phyloP scores from a whole-genome alignment of 176 grass and related monocot genomes.

The Oryza rufipogon region DNA sequence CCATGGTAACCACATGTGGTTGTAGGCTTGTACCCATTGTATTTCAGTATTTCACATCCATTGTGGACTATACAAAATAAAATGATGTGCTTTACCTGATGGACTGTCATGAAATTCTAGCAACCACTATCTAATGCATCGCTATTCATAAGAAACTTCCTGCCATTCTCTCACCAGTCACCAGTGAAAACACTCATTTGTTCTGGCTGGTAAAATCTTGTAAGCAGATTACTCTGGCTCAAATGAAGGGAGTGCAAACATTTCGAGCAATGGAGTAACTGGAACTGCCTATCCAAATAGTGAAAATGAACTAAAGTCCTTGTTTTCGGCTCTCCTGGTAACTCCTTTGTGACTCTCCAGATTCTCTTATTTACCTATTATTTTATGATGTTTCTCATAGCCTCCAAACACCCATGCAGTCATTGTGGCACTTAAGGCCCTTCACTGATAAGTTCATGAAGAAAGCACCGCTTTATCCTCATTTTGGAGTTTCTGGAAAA shows the following conservation, averaged over 20 bases:
- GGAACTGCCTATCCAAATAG: neutral
- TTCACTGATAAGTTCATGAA: constrained; percentile 21
- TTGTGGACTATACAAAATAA: neutral
- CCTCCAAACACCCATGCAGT: constrained; percentile 2
- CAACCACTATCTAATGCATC: neutral
- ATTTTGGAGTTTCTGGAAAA: constrained; percentile 12
- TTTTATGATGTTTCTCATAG: neutral
- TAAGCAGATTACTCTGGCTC: constrained; percentile 17
- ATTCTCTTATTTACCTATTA: neutral
- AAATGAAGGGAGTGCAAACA: constrained; percentile 7
- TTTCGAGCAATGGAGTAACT: neutral
- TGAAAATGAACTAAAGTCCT: constrained; percentile 2
- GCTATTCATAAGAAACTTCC: neutral
- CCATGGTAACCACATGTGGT: neutral
- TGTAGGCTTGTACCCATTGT: neutral
- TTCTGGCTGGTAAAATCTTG: neutral
- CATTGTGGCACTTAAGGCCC: constrained; percentile 34
- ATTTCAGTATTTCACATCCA: neutral
- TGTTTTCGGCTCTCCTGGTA: constrained; percentile 32
- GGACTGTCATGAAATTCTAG: neutral
- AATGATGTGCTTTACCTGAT: constrained; percentile 6
- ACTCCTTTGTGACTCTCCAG: neutral
- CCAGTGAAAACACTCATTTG: constrained; percentile 5
- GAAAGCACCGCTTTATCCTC: constrained; percentile 10
- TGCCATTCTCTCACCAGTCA: neutral